A percentile compares a stretch with the other conserved stretches of the same genome.
These are phyloP conservation scores for Aspergillus sclerotioniger DNA, from an alignment of 495 filamentous ascomycete species.

Conservation along the genomic window DNA sequence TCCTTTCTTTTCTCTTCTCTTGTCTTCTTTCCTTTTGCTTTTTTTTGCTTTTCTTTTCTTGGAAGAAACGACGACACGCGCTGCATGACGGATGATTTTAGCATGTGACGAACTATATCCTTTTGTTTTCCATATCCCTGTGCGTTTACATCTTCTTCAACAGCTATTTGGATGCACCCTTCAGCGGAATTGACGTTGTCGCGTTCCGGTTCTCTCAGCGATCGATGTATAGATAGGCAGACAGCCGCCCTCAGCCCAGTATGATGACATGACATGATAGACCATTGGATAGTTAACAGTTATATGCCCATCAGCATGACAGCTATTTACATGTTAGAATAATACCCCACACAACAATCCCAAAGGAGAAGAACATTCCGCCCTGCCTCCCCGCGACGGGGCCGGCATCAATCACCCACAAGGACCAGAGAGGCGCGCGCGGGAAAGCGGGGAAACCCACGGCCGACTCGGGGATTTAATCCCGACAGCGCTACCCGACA, in stretches of 20 bases:
- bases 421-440: background rate
- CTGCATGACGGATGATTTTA: constrained; percentile 2
- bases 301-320: no score
- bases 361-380: no score
- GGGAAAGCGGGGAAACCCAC: background rate
- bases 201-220: background rate
- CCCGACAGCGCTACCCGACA: constrained; percentile 2
- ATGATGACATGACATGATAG: no score
- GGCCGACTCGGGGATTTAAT: background rate
- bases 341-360: no score
- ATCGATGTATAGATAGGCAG: background rate
- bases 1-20: background rate
- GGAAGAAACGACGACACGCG: constrained; percentile 2
- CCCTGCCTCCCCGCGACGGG: no score
- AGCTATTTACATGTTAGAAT: no score
- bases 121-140: background rate
- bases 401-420: no score
- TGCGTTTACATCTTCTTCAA: background rate
- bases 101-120: constrained; percentile 7
- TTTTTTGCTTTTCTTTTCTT: background rate
- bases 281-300: no score
- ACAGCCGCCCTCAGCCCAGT: background rate
- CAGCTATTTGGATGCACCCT: background rate
- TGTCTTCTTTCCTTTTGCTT: background rate
- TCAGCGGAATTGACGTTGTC: background rate